Percentiles rank a stretch among this genome's conserved stretches.
Conservation (phyloP, 192 early-diverging fungal species). For the Gaertneriomyces sp. region DNA sequence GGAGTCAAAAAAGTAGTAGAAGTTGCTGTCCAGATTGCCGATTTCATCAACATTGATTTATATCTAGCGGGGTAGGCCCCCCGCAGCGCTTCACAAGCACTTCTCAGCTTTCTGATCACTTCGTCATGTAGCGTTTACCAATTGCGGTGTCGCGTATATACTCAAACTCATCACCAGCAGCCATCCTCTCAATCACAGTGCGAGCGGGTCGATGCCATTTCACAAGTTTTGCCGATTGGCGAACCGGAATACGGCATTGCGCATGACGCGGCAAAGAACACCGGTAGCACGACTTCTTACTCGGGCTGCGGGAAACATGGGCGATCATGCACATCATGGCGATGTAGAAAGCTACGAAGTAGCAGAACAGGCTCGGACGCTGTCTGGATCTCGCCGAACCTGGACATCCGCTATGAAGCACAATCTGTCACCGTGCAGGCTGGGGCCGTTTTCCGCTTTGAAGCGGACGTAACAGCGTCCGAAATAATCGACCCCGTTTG, state of each 20-base stretch:
- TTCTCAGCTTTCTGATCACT: neutral
- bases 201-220: neutral
- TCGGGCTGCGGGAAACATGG: too few species aligned
- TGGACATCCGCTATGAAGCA: slow-evolving; percentile 5
- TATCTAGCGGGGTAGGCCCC: neutral
- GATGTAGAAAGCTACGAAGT: too few species aligned
- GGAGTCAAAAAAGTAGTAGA: neutral
- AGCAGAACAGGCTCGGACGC: too few species aligned
- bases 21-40: neutral
- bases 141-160: neutral
- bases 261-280: neutral
- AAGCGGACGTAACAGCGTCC: slow-evolving; percentile 3
- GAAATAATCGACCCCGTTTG: slow-evolving; percentile 2
- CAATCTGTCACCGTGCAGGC: slow-evolving; percentile 2
- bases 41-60: slow-evolving; percentile 2
- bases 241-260: neutral
- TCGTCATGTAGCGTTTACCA: neutral
- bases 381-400: neutral
- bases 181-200: neutral
- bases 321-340: too few species aligned
- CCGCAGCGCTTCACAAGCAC: neutral
- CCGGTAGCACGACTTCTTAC: neutral
- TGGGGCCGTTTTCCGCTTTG: slow-evolving; percentile 9
- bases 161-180: neutral
- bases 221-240: neutral